Percentiles rank a stretch among this genome's conserved stretches.
phyloP scores from a whole-genome alignment of 768 basidiomycete species.

The Phaffia tasmanica region DNA sequence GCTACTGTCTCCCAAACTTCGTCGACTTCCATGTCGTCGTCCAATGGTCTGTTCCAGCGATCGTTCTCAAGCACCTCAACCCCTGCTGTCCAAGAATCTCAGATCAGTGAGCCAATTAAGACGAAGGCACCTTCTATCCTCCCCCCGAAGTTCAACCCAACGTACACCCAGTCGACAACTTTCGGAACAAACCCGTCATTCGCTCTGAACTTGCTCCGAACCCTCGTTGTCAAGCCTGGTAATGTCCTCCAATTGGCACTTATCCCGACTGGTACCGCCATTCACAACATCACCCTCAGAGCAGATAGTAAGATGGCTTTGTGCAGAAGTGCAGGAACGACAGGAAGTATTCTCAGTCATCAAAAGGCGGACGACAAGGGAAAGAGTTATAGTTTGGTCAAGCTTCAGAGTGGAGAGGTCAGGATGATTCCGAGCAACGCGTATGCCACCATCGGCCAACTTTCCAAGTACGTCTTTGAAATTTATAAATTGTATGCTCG shows the following conservation, averaged over 20 bases:
- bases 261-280: conserved; percentile 82
- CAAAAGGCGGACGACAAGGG: conserved; percentile 43
- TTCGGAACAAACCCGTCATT: conserved; percentile 25
- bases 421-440: conserved; percentile 61
- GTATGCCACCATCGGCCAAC: conserved; percentile 82
- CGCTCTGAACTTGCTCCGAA: conserved; percentile 71
- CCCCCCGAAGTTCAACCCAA: conserved; percentile 22
- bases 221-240: conserved; percentile 72
- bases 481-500: not conserved
- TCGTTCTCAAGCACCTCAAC: conserved; percentile 4
- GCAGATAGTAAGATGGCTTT: conserved; percentile 67
- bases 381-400: conserved; percentile 66
- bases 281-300: conserved; percentile 72
- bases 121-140: conserved; percentile 29
- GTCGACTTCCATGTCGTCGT: not conserved
- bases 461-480: conserved; percentile 54
- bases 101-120: not conserved
- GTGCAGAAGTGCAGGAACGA: conserved; percentile 79
- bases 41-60: not conserved
- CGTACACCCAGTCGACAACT: conserved; percentile 9
- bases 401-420: conserved; percentile 84
- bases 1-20: not conserved
- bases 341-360: conserved; percentile 67
- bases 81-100: not conserved
- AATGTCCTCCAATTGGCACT: conserved; percentile 85